Percentiles rank a stretch among this genome's conserved stretches.
These are phyloP conservation scores for Bipolaris gigantea DNA, from an alignment of 2,329 filamentous ascomycete species.

Conservation along the genomic window DNA sequence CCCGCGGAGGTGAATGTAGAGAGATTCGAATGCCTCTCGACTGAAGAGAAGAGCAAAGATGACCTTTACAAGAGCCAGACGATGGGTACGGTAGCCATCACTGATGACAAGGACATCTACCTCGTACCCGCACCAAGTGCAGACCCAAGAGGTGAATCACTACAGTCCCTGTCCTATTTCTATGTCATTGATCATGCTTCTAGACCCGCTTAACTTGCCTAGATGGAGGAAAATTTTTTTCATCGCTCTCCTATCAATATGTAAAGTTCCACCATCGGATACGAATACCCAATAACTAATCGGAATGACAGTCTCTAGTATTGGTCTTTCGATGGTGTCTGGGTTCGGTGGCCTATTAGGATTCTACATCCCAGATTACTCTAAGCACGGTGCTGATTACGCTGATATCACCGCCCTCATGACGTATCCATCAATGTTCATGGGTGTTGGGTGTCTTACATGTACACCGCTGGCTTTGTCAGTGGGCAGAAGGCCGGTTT, in stretches of 20 bases:
- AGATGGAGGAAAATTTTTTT: conserved; percentile 34
- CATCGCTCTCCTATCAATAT: conserved; percentile 32
- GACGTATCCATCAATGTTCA: conserved; percentile 33
- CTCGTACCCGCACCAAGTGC: conserved; percentile 35
- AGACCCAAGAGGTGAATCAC: conserved; percentile 29
- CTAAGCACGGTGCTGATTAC: conserved; percentile 41
- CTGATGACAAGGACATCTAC: conserved; percentile 28
- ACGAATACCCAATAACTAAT: background rate
- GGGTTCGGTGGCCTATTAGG: conserved; percentile 48
- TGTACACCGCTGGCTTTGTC: conserved; percentile 26
- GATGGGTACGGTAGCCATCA: conserved; percentile 38
- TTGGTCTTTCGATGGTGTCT: conserved; percentile 46
- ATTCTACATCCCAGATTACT: conserved; percentile 49
- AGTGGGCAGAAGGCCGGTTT: conserved; percentile 27
- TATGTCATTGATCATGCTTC: conserved; percentile 1
- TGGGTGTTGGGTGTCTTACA: conserved; percentile 27
- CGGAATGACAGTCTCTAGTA: conserved; percentile 40
- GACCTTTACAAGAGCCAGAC: conserved; percentile 6
- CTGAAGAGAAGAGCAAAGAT: conserved; percentile 12
- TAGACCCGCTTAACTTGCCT: conserved; percentile 38
- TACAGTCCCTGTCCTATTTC: background rate
- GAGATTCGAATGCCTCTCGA: conserved; percentile 15
- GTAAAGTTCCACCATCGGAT: conserved; percentile 9
- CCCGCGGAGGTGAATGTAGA: conserved; percentile 12
- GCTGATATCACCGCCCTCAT: conserved; percentile 45